A percentile compares a stretch with the other conserved stretches of the same genome.
Conservation (phyloP, 805 yeast genomes). For the Saccharomycopsis olivae region DNA sequence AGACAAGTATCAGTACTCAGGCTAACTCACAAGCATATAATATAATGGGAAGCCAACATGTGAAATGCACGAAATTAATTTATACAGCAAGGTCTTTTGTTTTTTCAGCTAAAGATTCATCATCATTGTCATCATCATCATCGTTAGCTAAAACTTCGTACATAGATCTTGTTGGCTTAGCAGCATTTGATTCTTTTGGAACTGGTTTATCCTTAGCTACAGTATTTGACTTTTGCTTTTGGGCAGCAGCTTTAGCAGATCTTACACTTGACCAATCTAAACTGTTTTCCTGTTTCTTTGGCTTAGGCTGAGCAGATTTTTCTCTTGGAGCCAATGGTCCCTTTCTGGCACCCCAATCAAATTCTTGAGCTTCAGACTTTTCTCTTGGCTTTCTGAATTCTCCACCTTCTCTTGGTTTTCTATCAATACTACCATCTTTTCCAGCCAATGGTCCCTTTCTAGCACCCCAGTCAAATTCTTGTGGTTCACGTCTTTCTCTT, state of each 20-base stretch:
- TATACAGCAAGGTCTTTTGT: slow-evolving; percentile 10
- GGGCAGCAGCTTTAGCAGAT: neutral
- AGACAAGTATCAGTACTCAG: too few species aligned
- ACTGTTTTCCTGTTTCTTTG: slow-evolving; percentile 19
- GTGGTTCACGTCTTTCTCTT: slow-evolving; percentile 22
- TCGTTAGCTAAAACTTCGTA: slow-evolving; percentile 41
- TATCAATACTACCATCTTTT: slow-evolving; percentile 28
- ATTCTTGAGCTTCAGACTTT: slow-evolving; percentile 28
- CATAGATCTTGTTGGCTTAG: slow-evolving; percentile 28
- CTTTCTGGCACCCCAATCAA: slow-evolving; percentile 25
- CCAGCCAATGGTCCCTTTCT: slow-evolving; percentile 39
- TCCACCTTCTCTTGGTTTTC: slow-evolving; percentile 20
- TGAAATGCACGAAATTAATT: too few species aligned
- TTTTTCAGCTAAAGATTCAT: neutral
- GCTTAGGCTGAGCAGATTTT: slow-evolving; percentile 11
- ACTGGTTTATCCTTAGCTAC: neutral
- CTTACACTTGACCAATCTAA: slow-evolving; percentile 8
- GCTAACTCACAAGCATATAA: too few species aligned
- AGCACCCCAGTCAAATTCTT: slow-evolving; percentile 36
- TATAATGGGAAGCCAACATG: too few species aligned
- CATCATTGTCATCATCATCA: slow-evolving; percentile 30
- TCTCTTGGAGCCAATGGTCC: slow-evolving; percentile 15
- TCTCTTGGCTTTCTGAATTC: slow-evolving; percentile 1
- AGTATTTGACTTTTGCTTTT: neutral
- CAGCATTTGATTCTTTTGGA: slow-evolving; percentile 15